Evolutionary conservation across 257 asterid species (phyloP), one percentile per base, ranked within the genome.

Genomic region (Henckelia pumila): DNA sequence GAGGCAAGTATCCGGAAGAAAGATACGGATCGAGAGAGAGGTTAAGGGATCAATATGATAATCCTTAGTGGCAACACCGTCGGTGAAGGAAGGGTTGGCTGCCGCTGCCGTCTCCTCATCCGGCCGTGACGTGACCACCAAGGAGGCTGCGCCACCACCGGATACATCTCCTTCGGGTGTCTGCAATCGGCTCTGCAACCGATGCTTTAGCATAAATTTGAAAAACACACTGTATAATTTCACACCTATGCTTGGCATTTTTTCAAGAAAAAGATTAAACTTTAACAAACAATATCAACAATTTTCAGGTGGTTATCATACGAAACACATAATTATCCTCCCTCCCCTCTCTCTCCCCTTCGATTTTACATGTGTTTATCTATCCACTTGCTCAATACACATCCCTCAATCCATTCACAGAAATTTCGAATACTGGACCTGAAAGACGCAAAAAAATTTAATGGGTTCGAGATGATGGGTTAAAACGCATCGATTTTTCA

Each of bases 231-330:
- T 89, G 86, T 93, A 89, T 22, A 93, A 66, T 76, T 93, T 93
- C 63, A 93, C 85, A 13, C 90, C 97, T 64, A 93, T 92, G 84
- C 90, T 93, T 73, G 98, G 98, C 98, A 93, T 93, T 81, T 84
- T 84, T 84, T 65, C 59, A 17, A 17, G 21, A 47, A 47, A 35
- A 47, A 47, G 2, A 16, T 47, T 6, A 16, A 47, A 17, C 21
- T 44, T 13, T 16, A 47, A 14, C 55, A 47, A 47, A 47, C 1
- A 16, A 47, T 47, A 47, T 47, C 20, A 47, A 47, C 7, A 47
- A 47, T 14, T 47, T 47, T 14, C 55, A 47, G 55, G 55, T 17
- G 55, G 20, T 47, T 17, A 17, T 47, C 21, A 16, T 47, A 47
- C 21, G 17, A 7, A 47, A 16, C 20, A 47, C 8, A 47, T 47